A percentile compares a stretch with the other conserved stretches of the same genome.
These are phyloP conservation scores for Claviceps sp. DNA, from an alignment of 2,329 filamentous ascomycete species.

Conservation along the genomic window DNA sequence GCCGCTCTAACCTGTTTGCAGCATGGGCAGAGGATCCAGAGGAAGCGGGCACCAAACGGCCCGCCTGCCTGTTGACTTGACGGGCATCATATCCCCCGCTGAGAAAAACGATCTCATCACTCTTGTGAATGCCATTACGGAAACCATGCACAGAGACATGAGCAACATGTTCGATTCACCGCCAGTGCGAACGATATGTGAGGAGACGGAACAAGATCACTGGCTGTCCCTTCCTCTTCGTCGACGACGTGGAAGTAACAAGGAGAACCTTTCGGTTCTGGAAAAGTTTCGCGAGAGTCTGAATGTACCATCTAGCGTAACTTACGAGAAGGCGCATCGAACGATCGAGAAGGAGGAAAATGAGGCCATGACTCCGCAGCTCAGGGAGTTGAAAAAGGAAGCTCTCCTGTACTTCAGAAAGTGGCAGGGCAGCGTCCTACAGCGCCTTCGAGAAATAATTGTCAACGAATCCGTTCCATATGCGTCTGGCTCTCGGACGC, in stretches of 20 bases:
- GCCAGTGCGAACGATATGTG: conserved; percentile 18
- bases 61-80: conserved; percentile 38
- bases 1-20: conserved; percentile 2
- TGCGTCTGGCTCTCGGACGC: conserved; percentile 18
- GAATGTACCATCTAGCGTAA: conserved; percentile 7
- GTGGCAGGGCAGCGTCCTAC: conserved; percentile 61
- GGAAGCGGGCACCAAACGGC: conserved; percentile 19
- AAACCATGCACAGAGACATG: conserved; percentile 41
- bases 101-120: conserved; percentile 40
- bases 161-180: conserved; percentile 38
- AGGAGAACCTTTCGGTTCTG: conserved; percentile 10
- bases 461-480: conserved; percentile 27
- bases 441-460: conserved; percentile 56
- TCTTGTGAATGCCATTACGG: conserved; percentile 38
- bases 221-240: conserved; percentile 23
- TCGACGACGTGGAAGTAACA: conserved; percentile 9
- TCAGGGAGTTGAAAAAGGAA: conserved; percentile 55
- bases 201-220: conserved; percentile 18
- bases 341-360: conserved; percentile 19
- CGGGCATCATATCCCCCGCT: conserved; percentile 29
- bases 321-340: conserved; percentile 16
- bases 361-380: conserved; percentile 27
- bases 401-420: conserved; percentile 61
- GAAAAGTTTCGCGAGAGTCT: conserved; percentile 4
- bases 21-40: conserved; percentile 28